Percentiles rank a stretch among this genome's conserved stretches.
Evolutionary conservation across 805 yeast species (phyloP).

Genomic region (Grigorovia transvaalensis): DNA sequence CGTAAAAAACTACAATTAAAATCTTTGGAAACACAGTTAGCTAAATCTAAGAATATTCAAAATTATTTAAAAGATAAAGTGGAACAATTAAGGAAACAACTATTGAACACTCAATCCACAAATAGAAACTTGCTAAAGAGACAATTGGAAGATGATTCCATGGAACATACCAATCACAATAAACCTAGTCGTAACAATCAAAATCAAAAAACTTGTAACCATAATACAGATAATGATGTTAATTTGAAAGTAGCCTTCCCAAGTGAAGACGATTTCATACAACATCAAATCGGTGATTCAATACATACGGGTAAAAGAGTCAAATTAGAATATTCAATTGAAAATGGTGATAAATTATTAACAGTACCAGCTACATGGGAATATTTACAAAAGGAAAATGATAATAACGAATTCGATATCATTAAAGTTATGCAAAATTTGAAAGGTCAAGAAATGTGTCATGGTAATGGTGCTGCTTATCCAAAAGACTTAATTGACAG

Average conservation of each 20-base stretch:
- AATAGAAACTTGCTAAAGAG: constrained; percentile 40
- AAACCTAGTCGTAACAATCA: no score
- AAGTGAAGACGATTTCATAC: constrained; percentile 18
- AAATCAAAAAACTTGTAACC: no score
- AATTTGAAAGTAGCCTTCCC: constrained; percentile 18
- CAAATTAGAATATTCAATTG: constrained; percentile 7
- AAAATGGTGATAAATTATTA: constrained; percentile 39
- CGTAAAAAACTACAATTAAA: constrained; percentile 64
- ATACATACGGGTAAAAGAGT: constrained; percentile 1
- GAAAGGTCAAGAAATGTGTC: constrained; percentile 61
- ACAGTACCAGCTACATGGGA: constrained; percentile 82
- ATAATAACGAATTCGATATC: constrained; percentile 36
- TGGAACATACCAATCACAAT: background rate
- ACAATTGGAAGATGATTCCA: background rate
- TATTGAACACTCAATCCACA: constrained; percentile 48
- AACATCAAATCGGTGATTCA: constrained; percentile 9
- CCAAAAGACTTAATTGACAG: constrained; percentile 16
- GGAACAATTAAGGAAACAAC: constrained; percentile 43
- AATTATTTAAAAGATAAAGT: constrained; percentile 37
- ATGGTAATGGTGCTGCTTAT: constrained; percentile 52
- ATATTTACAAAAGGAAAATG: constrained; percentile 43
- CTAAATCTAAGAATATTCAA: constrained; percentile 46
- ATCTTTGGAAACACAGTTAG: constrained; percentile 52
- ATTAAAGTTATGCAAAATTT: constrained; percentile 46
- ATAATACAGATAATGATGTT: background rate